phyloP scores from a whole-genome alignment of 495 filamentous ascomycete species.

The Wilcoxina mikolae region DNA sequence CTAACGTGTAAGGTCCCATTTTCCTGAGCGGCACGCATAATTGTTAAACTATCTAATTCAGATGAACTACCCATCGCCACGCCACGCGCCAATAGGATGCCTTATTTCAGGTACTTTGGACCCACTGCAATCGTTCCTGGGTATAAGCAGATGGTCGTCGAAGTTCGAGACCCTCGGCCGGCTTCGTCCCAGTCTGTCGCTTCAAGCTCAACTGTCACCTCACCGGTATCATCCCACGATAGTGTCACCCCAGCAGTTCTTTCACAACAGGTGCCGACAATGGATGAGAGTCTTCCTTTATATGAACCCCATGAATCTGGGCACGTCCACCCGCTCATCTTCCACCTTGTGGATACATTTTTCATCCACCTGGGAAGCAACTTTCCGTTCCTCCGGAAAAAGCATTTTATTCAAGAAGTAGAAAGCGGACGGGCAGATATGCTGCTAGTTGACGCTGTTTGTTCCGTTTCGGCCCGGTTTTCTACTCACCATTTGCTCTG shows the following conservation, averaged over 20 bases:
- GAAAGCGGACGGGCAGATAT: constrained; percentile 66
- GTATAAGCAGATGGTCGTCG: constrained; percentile 84
- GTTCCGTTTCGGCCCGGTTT: constrained; percentile 66
- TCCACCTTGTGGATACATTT: constrained; percentile 59
- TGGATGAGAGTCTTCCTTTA: constrained; percentile 50
- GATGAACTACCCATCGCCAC: constrained; percentile 29
- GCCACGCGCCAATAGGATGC: constrained; percentile 49
- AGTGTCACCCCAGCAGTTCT: background rate
- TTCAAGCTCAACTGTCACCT: background rate
- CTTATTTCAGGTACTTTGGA: constrained; percentile 78
- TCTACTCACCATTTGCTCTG: constrained; percentile 48
- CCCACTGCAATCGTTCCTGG: constrained; percentile 79
- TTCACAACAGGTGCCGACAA: background rate
- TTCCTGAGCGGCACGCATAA: constrained; percentile 14
- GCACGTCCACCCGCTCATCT: constrained; percentile 56
- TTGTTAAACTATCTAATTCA: constrained; percentile 30
- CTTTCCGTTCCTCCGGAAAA: constrained; percentile 62
- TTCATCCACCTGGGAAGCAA: constrained; percentile 65
- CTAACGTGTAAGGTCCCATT: constrained; percentile 22
- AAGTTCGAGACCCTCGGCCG: constrained; percentile 39
- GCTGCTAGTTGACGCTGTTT: constrained; percentile 76
- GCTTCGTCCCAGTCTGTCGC: background rate
- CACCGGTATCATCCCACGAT: background rate
- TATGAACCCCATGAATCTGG: constrained; percentile 57
- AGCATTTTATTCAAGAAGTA: constrained; percentile 52